Evolutionary conservation across 2,329 filamentous ascomycete genomes (phyloP).

Genomic region (Onygenales sp.): DNA sequence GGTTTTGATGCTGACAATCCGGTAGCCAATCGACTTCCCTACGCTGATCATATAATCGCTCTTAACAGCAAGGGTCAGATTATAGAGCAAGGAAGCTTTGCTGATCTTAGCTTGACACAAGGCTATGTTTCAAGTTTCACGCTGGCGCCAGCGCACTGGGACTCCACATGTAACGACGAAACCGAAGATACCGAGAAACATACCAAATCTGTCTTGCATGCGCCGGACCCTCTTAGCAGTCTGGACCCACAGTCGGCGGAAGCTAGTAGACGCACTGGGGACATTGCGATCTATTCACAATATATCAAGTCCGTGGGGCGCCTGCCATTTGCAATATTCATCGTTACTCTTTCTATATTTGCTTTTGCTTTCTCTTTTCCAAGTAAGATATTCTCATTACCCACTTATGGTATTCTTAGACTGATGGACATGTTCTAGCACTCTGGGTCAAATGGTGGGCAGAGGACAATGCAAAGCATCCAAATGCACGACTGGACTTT

Average conservation of each 20-base stretch:
- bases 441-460: conserved; percentile 37
- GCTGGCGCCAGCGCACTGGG: conserved; percentile 23
- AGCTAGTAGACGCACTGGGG: conserved; percentile 27
- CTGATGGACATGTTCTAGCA: conserved; percentile 13
- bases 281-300: conserved; percentile 34
- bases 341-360: conserved; percentile 28
- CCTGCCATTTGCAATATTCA: conserved; percentile 25
- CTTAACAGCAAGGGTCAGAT: conserved; percentile 30
- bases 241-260: conserved; percentile 16
- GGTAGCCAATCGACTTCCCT: conserved; percentile 30
- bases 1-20: conserved; percentile 6
- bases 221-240: conserved; percentile 6
- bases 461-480: conserved; percentile 24
- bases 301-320: conserved; percentile 31
- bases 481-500: conserved; percentile 24
- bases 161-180: conserved; percentile 1
- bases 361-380: conserved; percentile 34
- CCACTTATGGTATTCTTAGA: not conserved
- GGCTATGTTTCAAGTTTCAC: conserved; percentile 35
- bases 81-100: conserved; percentile 33
- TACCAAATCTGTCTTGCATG: not conserved
- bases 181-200: not conserved
- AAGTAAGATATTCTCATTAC: conserved; percentile 17
- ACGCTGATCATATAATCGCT: conserved; percentile 34
- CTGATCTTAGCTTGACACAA: conserved; percentile 23